Percentiles rank a stretch among this genome's conserved stretches.
These are phyloP conservation scores for Podospora bellae-mahoneyi DNA, from an alignment of 495 filamentous ascomycete genomes.

Conservation along the genomic window DNA sequence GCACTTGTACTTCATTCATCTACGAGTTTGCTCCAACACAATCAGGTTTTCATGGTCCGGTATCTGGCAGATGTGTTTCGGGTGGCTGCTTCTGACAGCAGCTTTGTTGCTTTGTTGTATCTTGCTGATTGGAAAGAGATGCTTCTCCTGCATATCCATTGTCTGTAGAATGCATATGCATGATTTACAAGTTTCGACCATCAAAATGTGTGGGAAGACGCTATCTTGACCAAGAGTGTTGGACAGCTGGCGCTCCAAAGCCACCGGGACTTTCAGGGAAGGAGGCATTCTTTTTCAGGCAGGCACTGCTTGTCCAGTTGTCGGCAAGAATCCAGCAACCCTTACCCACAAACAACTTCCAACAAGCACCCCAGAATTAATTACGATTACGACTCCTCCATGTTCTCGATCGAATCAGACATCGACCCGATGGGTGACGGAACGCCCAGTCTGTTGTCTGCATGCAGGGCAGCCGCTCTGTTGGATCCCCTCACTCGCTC, in stretches of 20 bases:
- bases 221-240: no score
- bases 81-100: conserved; percentile 10
- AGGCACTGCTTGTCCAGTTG: no score
- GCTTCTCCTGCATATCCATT: background rate
- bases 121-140: background rate
- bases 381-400: background rate
- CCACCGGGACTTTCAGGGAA: no score
- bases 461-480: background rate
- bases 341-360: no score
- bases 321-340: no score
- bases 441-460: background rate
- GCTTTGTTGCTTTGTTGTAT: background rate
- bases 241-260: no score
- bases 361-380: background rate
- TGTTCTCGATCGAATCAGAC: background rate
- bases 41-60: background rate
- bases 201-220: background rate
- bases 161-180: background rate
- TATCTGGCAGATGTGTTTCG: background rate
- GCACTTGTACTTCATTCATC: no score
- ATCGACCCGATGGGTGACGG: background rate
- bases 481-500: background rate
- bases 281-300: no score
- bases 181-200: background rate
- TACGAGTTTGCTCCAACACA: background rate